These are phyloP conservation scores for Perkinsus olseni DNA, from an alignment of 169 alveolate species.

Conservation along the genomic window DNA sequence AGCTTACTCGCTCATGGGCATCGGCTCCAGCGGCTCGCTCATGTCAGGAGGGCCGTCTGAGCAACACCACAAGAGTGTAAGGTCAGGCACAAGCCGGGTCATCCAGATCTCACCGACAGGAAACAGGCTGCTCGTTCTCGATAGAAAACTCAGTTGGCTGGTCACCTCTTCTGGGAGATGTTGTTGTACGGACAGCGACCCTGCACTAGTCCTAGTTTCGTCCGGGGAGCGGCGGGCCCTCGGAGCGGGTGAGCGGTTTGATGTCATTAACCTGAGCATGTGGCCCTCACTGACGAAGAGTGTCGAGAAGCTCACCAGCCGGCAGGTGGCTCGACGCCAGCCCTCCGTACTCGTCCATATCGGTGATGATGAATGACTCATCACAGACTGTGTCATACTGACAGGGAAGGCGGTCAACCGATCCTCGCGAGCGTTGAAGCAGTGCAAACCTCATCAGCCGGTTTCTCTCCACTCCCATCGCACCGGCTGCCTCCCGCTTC, in stretches of 20 bases:
- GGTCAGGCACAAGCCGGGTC: too few relatives aligned
- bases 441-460: neutral
- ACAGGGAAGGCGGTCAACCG: neutral
- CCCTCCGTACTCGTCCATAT: neutral
- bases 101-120: too few relatives aligned
- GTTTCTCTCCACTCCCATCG: neutral
- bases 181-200: too few relatives aligned
- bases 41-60: neutral
- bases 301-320: neutral
- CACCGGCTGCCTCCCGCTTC: neutral
- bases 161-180: too few relatives aligned
- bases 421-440: neutral
- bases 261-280: neutral
- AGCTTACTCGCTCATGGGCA: neutral
- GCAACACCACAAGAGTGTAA: too few relatives aligned
- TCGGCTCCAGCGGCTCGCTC: neutral
- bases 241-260: neutral
- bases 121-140: too few relatives aligned
- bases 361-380: neutral
- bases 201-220: too few relatives aligned
- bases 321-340: neutral
- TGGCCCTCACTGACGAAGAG: neutral
- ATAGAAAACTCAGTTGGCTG: too few relatives aligned
- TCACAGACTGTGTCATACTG: neutral
- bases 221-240: too few relatives aligned